Evolutionary conservation across 2,329 filamentous ascomycete species (phyloP).

Genomic region (Cordyceps cicadae): DNA sequence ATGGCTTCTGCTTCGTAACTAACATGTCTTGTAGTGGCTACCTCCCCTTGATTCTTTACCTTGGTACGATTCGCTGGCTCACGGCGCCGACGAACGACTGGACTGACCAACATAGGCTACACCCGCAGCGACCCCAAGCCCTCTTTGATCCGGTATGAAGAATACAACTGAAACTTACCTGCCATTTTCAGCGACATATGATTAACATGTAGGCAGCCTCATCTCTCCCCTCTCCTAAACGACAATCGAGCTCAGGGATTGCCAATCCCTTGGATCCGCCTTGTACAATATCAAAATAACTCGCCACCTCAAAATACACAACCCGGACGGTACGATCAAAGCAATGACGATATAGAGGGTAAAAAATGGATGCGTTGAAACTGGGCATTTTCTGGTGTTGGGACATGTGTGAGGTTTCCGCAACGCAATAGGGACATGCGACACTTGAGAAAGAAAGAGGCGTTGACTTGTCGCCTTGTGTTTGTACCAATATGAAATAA

Average conservation of each 20-base stretch:
- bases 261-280: not conserved
- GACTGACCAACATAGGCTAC: constrained; percentile 56
- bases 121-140: constrained; percentile 89
- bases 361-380: not conserved
- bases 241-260: not conserved
- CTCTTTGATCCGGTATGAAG: constrained; percentile 50
- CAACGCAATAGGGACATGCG: not conserved
- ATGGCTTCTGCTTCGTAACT: constrained; percentile 19
- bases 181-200: constrained; percentile 13
- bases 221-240: constrained; percentile 56
- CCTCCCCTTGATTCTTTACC: constrained; percentile 90
- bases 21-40: constrained; percentile 62
- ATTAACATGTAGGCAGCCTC: constrained; percentile 35
- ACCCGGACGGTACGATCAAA: not conserved
- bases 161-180: too few species aligned
- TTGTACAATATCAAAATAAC: constrained; percentile 4
- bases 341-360: not conserved
- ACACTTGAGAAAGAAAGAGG: not conserved
- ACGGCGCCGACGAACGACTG: not conserved
- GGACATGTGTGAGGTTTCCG: not conserved
- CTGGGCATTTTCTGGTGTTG: constrained; percentile 1
- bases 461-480: not conserved
- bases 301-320: not conserved
- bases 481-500: constrained; percentile 9
- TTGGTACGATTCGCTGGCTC: constrained; percentile 52